A percentile compares a stretch with the other conserved stretches of the same genome.
These are phyloP conservation scores for Ascochyta viciae-villosae DNA, from an alignment of 2,329 filamentous ascomycete species.

Conservation along the genomic window DNA sequence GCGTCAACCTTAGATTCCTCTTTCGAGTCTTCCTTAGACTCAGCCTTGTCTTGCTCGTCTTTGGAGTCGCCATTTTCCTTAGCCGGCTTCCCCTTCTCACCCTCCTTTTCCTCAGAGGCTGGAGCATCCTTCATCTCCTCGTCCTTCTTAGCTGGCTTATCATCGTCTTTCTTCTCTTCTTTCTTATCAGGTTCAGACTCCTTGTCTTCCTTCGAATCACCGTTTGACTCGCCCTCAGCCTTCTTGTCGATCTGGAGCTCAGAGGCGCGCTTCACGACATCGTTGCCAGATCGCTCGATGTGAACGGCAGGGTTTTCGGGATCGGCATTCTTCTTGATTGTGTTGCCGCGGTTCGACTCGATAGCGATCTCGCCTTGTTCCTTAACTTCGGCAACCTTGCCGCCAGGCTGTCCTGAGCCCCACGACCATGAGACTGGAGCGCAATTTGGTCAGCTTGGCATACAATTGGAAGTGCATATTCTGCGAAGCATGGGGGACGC, in stretches of 20 bases:
- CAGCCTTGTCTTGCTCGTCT: slow-evolving; percentile 31
- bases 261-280: slow-evolving; percentile 69
- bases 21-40: slow-evolving; percentile 28
- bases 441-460: not conserved
- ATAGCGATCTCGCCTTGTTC: slow-evolving; percentile 66
- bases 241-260: slow-evolving; percentile 65
- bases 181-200: slow-evolving; percentile 44
- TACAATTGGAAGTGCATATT: too few species aligned
- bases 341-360: slow-evolving; percentile 68
- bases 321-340: slow-evolving; percentile 68
- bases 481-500: too few species aligned
- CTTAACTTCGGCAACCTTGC: slow-evolving; percentile 64
- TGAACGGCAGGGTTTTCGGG: slow-evolving; percentile 67
- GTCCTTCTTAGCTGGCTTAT: slow-evolving; percentile 43
- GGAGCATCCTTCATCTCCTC: slow-evolving; percentile 44
- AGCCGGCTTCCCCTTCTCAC: slow-evolving; percentile 37
- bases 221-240: slow-evolving; percentile 45
- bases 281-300: slow-evolving; percentile 65
- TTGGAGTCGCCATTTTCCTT: slow-evolving; percentile 43
- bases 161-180: slow-evolving; percentile 32
- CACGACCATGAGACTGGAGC: slow-evolving; percentile 69
- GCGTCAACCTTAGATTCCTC: slow-evolving; percentile 21
- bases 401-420: slow-evolving; percentile 62
- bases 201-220: slow-evolving; percentile 39
- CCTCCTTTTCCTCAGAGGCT: slow-evolving; percentile 29